phyloP scores from a whole-genome alignment of 371 early-diverging fungal species.

The Blastocladiella emersonii region DNA sequence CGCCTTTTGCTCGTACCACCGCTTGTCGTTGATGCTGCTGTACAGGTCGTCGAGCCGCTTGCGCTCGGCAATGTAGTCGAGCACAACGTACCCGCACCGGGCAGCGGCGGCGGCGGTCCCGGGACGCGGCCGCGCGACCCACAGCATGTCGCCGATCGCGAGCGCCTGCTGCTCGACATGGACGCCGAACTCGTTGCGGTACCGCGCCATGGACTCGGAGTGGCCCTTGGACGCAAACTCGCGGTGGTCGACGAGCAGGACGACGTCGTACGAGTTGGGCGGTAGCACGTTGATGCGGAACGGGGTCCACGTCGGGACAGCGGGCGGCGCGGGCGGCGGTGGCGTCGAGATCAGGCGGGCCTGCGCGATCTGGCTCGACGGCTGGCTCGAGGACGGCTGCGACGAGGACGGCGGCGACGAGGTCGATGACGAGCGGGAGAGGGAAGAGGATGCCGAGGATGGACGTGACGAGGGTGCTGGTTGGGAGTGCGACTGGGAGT shows the following conservation, averaged over 20 bases:
- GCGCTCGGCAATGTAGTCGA: slow-evolving; percentile 81
- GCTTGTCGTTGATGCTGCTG: slow-evolving; percentile 82
- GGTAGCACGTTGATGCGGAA: not conserved
- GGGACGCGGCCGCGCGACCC: slow-evolving; percentile 56
- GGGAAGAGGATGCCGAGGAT: too few relatives aligned
- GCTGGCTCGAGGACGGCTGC: too few relatives aligned
- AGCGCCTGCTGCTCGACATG: slow-evolving; percentile 40
- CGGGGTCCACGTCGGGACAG: not conserved
- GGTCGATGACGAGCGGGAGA: too few relatives aligned
- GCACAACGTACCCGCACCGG: slow-evolving; percentile 42
- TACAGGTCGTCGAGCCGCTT: slow-evolving; percentile 89
- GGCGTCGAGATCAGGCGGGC: too few relatives aligned
- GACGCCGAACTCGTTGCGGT: slow-evolving; percentile 43
- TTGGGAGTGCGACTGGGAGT: too few relatives aligned
- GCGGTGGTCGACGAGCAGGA: slow-evolving; percentile 64
- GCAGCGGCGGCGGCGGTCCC: not conserved
- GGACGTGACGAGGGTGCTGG: too few relatives aligned
- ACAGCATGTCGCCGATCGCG: slow-evolving; percentile 74
- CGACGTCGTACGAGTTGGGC: slow-evolving; percentile 53
- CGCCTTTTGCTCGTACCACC: slow-evolving; percentile 91
- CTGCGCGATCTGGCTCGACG: too few relatives aligned
- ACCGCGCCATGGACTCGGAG: slow-evolving; percentile 38
- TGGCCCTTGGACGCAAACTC: slow-evolving; percentile 28
- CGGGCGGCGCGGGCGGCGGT: not conserved
- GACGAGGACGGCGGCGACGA: too few relatives aligned